Conservation (phyloP, 192 early-diverging fungal genomes). For the Coemansia guatemalensis region DNA sequence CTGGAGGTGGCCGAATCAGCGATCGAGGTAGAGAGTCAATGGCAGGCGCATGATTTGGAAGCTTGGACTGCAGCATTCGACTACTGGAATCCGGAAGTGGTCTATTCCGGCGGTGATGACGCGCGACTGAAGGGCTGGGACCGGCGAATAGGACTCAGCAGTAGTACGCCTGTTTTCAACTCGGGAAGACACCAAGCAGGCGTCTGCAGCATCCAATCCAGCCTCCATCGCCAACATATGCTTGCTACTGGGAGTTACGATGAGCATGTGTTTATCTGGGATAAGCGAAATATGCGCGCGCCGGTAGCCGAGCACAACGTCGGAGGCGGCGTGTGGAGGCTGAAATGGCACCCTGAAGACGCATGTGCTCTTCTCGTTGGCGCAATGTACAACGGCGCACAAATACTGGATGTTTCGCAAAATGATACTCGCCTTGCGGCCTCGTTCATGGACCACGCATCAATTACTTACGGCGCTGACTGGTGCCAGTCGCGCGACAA, state of each 20-base stretch:
- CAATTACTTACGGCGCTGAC: conserved; percentile 76
- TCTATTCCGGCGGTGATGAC: conserved; percentile 87
- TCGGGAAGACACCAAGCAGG: conserved; percentile 81
- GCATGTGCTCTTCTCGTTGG: conserved; percentile 67
- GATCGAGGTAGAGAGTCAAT: conserved; percentile 46
- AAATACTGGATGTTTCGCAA: conserved; percentile 62
- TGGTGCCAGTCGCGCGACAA: conserved; percentile 60
- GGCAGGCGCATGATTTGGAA: conserved; percentile 87
- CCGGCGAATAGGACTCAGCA: conserved; percentile 54
- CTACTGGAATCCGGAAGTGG: conserved; percentile 66
- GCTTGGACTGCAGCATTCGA: conserved; percentile 95
- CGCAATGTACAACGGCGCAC: conserved; percentile 91
- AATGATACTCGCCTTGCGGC: conserved; percentile 1
- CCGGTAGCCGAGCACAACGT: conserved; percentile 68
- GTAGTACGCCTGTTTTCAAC: conserved; percentile 56
- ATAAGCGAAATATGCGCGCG: conserved; percentile 76
- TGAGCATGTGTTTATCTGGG: conserved; percentile 87
- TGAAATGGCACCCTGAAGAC: conserved; percentile 89
- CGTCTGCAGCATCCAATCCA: conserved; percentile 87
- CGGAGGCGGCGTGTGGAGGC: conserved; percentile 91
- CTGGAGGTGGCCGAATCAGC: conserved; percentile 52
- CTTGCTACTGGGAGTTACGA: conserved; percentile 94
- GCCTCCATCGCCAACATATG: conserved; percentile 72
- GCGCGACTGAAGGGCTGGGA: conserved; percentile 88
- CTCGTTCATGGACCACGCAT: conserved; percentile 70